These are phyloP conservation scores for Trichoderma oligosporum DNA, from an alignment of 2,329 filamentous ascomycete species.

Conservation along the genomic window DNA sequence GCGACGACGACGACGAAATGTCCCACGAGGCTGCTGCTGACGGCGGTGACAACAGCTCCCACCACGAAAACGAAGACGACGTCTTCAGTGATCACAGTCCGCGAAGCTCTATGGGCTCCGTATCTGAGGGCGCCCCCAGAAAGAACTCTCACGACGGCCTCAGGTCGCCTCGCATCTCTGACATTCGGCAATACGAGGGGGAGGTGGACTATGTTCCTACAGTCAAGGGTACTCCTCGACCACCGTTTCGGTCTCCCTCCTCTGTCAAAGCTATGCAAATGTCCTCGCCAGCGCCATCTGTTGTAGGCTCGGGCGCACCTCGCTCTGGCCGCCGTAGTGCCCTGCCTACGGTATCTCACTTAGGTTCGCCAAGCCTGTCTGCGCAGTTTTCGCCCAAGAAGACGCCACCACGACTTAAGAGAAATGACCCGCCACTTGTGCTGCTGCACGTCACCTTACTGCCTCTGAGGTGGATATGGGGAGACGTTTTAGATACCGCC, in stretches of 20 bases:
- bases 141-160: constrained; percentile 29
- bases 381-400: constrained; percentile 54
- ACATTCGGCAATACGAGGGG: constrained; percentile 46
- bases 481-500: constrained; percentile 48
- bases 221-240: constrained; percentile 53
- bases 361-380: constrained; percentile 52
- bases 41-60: constrained; percentile 46
- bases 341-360: constrained; percentile 49
- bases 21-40: constrained; percentile 5
- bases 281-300: constrained; percentile 60
- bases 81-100: constrained; percentile 58
- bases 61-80: constrained; percentile 52
- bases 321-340: constrained; percentile 49
- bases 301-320: constrained; percentile 53
- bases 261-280: constrained; percentile 69
- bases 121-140: constrained; percentile 36
- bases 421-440: constrained; percentile 62
- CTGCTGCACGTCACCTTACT: constrained; percentile 74
- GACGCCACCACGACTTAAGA: constrained; percentile 57
- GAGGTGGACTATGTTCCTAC: constrained; percentile 50
- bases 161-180: constrained; percentile 46
- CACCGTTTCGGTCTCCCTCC: constrained; percentile 65
- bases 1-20: constrained; percentile 9
- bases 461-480: constrained; percentile 65
- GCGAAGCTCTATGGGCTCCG: constrained; percentile 54